phyloP scores from a whole-genome alignment of 2,329 filamentous ascomycete species.

The Cladophialophora carrionii region DNA sequence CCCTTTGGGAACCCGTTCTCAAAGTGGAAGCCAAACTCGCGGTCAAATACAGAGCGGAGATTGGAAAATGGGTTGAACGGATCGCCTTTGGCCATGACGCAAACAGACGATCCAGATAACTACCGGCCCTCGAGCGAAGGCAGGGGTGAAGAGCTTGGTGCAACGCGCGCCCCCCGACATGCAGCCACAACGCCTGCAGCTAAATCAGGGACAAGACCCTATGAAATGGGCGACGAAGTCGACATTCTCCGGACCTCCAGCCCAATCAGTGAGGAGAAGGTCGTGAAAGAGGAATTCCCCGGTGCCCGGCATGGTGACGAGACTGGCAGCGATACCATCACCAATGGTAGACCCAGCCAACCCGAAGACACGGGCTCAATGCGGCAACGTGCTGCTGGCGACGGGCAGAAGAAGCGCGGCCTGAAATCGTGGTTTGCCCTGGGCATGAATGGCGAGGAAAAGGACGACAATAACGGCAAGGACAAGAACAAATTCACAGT shows the following conservation, averaged over 20 bases:
- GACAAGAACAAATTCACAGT: constrained; percentile 54
- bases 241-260: constrained; percentile 27
- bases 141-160: constrained; percentile 20
- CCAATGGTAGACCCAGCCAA: constrained; percentile 17
- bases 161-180: constrained; percentile 13
- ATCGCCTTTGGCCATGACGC: constrained; percentile 14
- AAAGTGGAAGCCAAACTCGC: constrained; percentile 26
- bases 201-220: constrained; percentile 17
- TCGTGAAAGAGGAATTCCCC: constrained; percentile 15
- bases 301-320: constrained; percentile 15
- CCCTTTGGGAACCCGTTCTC: constrained; percentile 32
- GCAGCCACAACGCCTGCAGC: constrained; percentile 27
- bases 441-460: constrained; percentile 5
- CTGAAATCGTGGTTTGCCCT: constrained; percentile 25
- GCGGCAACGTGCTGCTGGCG: constrained; percentile 19
- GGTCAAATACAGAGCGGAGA: constrained; percentile 20
- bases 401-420: constrained; percentile 21
- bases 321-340: constrained; percentile 23
- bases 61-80: constrained; percentile 28
- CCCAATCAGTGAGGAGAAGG: constrained; percentile 19
- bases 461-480: constrained; percentile 35
- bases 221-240: constrained; percentile 22
- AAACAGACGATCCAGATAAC: constrained; percentile 31
- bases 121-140: constrained; percentile 19
- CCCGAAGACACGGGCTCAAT: constrained; percentile 19